phyloP scores from a whole-genome alignment of 2,329 filamentous ascomycete genomes.

The Colletotrichum higginsianum region DNA sequence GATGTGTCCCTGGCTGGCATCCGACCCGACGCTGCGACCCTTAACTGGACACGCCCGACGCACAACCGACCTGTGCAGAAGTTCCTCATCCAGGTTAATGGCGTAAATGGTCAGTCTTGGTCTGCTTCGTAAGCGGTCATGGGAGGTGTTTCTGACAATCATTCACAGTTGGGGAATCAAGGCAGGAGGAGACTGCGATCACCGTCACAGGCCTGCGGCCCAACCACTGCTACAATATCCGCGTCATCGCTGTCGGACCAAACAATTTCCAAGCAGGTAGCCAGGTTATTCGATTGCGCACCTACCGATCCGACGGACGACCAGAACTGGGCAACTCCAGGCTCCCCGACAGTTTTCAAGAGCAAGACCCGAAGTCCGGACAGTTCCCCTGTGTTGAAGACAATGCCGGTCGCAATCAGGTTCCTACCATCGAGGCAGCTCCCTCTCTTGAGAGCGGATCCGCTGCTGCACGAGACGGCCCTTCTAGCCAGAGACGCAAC shows the following conservation, averaged over 20 bases:
- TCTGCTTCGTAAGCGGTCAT: slow-evolving; percentile 4
- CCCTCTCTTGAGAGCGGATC: slow-evolving; percentile 73
- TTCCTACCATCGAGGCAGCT: slow-evolving; percentile 73
- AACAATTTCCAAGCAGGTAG: slow-evolving; percentile 96
- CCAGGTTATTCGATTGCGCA: slow-evolving; percentile 86
- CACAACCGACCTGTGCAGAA: slow-evolving; percentile 80
- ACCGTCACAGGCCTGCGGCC: slow-evolving; percentile 91
- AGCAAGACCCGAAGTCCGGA: slow-evolving; percentile 60
- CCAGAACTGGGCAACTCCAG: slow-evolving; percentile 72
- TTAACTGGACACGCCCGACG: slow-evolving; percentile 89
- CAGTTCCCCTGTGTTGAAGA: slow-evolving; percentile 54
- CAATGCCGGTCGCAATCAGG: slow-evolving; percentile 62
- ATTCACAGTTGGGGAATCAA: slow-evolving; percentile 83
- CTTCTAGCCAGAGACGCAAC: slow-evolving; percentile 68
- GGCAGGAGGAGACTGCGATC: slow-evolving; percentile 85
- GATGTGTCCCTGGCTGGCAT: slow-evolving; percentile 93
- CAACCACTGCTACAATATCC: slow-evolving; percentile 91
- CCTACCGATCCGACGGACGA: slow-evolving; percentile 75
- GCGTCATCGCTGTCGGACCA: slow-evolving; percentile 90
- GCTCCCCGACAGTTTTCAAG: slow-evolving; percentile 69
- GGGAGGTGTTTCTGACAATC: slow-evolving; percentile 8
- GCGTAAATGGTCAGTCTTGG: slow-evolving; percentile 80
- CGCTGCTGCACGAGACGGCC: slow-evolving; percentile 76
- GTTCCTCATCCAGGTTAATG: slow-evolving; percentile 94
- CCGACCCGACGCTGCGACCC: slow-evolving; percentile 85